phyloP scores from a whole-genome alignment of 2,329 filamentous ascomycete genomes.

The Lecanosticta acicola region DNA sequence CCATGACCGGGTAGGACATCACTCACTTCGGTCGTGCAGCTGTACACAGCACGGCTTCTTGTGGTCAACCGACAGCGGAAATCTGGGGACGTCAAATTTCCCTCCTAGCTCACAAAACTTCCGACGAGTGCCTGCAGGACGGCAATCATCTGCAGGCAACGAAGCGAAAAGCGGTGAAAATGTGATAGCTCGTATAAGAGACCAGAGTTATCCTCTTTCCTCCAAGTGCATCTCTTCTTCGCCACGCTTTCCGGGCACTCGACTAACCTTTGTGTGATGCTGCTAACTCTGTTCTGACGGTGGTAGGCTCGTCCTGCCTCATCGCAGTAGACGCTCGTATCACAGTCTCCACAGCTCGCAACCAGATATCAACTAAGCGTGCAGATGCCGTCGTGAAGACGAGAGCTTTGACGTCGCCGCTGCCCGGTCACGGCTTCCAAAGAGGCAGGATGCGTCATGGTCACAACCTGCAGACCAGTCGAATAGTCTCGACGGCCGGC shows the following conservation, averaged over 20 bases:
- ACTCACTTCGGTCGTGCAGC: background rate
- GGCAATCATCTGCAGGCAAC: conserved; percentile 10
- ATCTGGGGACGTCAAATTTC: no score
- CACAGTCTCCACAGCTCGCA: conserved; percentile 12
- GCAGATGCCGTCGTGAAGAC: background rate
- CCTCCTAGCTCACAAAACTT: no score
- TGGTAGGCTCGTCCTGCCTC: background rate
- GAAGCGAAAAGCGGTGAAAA: conserved; percentile 18
- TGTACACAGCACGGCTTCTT: background rate
- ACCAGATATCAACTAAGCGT: background rate
- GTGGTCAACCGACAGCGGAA: background rate
- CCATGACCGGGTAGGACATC: background rate
- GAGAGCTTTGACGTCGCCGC: conserved; percentile 3
- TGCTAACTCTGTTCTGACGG: background rate
- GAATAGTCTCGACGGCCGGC: background rate
- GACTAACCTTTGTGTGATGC: background rate
- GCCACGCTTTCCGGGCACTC: background rate
- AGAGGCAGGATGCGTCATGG: conserved; percentile 2
- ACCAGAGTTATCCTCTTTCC: no score
- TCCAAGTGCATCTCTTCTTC: no score
- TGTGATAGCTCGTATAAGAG: conserved; percentile 23
- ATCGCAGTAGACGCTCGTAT: conserved; percentile 1
- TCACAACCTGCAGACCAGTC: background rate
- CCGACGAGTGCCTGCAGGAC: conserved; percentile 1
- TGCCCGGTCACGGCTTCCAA: background rate